Base-by-base conservation (phyloP, 75 land plant species). In the Pseudotsuga menziesii region DNA sequence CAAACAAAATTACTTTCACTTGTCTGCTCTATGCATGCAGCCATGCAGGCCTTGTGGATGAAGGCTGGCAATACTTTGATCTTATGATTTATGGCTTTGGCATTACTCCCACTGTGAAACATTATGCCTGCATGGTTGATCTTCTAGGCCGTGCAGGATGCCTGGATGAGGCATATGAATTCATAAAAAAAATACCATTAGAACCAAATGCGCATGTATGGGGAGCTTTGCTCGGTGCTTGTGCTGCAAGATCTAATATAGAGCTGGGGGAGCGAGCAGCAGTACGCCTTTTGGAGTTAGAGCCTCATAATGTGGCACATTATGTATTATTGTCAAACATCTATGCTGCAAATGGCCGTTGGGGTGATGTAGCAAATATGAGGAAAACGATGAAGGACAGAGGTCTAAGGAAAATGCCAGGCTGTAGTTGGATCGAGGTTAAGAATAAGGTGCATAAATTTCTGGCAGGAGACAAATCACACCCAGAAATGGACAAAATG, bases 1-100 rank as follows among this genome's bases (percentile, higher is more conserved):
- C 83, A 15, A 62, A 82, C 82, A 15, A 64, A 20, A 27, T 81
- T 62, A 81, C 82, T 23, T 79, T 61, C 26, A 36, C 70, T 56
- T 67, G 82, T 52, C 48, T 79, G 20, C 55, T 81, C 56, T 61
- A 55, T 32, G 83, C 74, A 25, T 81, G 83, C 81, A 60, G 44
- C 29, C 77, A 61, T 12, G 25, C 77, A 35, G 77, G 69, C 70
- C 77, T 56, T 9, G 48, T 58, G 48, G 26, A 76, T 22, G 77
- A 76, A 27, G 77, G 77, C 44, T 35, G 77, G 64, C 39, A 58
- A 20, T 32, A 76, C 77, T 76, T 76, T 57, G 64, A 61, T 22
- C 32, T 41, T n/a, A 76, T 76, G 77, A 69, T n/a, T n/a, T 36
- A 26, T n/a, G 73, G 61, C 9, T 76, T 23, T 35, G 14, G 48